Evolutionary conservation across 805 yeast species (phyloP), one percentile per base, ranked within the genome.

Genomic region (Barnettozyma siamensis): DNA sequence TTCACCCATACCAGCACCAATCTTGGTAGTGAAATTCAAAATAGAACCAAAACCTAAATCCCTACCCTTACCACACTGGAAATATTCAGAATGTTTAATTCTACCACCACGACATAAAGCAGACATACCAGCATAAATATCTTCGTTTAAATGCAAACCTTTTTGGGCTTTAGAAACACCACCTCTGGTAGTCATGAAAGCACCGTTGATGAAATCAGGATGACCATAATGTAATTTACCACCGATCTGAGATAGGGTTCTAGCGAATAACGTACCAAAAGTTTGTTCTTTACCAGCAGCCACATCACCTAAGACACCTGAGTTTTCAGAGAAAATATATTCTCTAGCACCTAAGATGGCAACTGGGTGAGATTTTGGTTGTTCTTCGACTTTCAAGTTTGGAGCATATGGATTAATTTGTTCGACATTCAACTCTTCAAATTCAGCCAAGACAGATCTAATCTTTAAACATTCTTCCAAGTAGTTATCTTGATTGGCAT

Each of bases 1-100:
- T 65, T 84, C 94, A 63, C 93, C 93, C 94, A 84, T 84, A 66
- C 94, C 94, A 51, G 93, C 89, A 65, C 94, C 94, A 73, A 84
- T 83, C 66, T 84, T 84, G 32, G 89, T 83, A 18, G 88, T 83
- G 73, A 84, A 84, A 65, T 84, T 84, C 72, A 83, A 71, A 66
- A 84, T 83, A 5, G 93, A 83, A 45, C 88, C 88, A 64, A 84
- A 84, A 59, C 94, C 94, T 55, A 84, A 72, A 73, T 84, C 94
- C 72, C 94, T 73, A 61, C 94, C 94, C 65, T 84, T 84, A 66
- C 94, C 94, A 76, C 94, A 84, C 67, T 84, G 94, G 66, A 78
- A 81, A 61, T 83, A 84, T 59, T 84, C 94, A 70, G 88, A 81
- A 60, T 84, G 93, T 67, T 84, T 84, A 57, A 84, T 84, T 66